Percentiles rank a stretch among this genome's conserved stretches.
These are phyloP conservation scores for Boletus semigastroideus DNA, from an alignment of 1,284 basidiomycete genomes.

Conservation along the genomic window DNA sequence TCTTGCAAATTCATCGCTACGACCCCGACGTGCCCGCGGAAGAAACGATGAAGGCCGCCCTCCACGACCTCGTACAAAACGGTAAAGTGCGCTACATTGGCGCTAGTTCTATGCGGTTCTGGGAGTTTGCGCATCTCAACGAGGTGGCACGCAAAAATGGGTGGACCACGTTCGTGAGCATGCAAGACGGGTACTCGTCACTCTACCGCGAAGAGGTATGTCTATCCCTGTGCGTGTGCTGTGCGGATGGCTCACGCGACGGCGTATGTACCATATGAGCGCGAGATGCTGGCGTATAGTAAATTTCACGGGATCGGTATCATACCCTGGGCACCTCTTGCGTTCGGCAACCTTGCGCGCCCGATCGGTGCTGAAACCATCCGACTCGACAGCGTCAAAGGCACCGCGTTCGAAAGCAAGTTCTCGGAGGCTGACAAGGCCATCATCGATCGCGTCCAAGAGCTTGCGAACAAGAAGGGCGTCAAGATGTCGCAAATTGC, in stretches of 20 bases:
- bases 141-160: slow-evolving; percentile 36
- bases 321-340: slow-evolving; percentile 42
- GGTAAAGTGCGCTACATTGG: slow-evolving; percentile 47
- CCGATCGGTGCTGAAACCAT: slow-evolving; percentile 33
- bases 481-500: slow-evolving; percentile 45
- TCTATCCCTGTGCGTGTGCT: too few relatives aligned
- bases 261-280: slow-evolving; percentile 39
- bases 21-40: slow-evolving; percentile 36
- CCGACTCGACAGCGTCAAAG: slow-evolving; percentile 23
- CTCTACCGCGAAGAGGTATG: slow-evolving; percentile 42
- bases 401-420: slow-evolving; percentile 30
- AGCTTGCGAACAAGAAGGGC: slow-evolving; percentile 38
- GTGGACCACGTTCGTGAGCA: slow-evolving; percentile 41
- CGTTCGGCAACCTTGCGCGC: slow-evolving; percentile 41
- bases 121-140: slow-evolving; percentile 44
- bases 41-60: slow-evolving; percentile 46
- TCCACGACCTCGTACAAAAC: slow-evolving; percentile 41
- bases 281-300: slow-evolving; percentile 49
- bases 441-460: slow-evolving; percentile 44
- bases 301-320: slow-evolving; percentile 46
- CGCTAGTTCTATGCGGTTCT: slow-evolving; percentile 42
- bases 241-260: neutral
- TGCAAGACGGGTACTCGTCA: slow-evolving; percentile 44
- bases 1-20: slow-evolving; percentile 45
- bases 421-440: slow-evolving; percentile 31